A percentile compares a stretch with the other conserved stretches of the same genome.
Evolutionary conservation across 1,284 basidiomycete species (phyloP).

Genomic region (Megacollybia platyphylla): DNA sequence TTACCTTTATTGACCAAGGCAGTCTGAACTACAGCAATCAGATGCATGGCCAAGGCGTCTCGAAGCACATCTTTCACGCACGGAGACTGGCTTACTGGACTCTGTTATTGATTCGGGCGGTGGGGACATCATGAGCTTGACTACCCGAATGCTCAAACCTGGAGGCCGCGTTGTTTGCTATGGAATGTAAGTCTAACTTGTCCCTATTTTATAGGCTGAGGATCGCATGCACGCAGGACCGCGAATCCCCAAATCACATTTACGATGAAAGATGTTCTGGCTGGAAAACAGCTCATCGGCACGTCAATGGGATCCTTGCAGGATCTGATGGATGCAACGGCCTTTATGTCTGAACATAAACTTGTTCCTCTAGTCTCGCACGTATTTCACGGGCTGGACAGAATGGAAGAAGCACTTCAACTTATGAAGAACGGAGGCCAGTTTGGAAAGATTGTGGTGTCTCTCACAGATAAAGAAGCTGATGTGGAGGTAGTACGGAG

Average conservation of each 20-base stretch:
- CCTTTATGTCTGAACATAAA: slow-evolving; percentile 54
- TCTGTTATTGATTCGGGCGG: slow-evolving; percentile 77
- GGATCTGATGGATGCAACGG: slow-evolving; percentile 63
- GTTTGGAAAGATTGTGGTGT: slow-evolving; percentile 69
- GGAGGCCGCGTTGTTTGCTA: slow-evolving; percentile 71
- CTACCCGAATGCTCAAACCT: slow-evolving; percentile 44
- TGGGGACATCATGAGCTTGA: slow-evolving; percentile 57
- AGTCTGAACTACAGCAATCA: neutral
- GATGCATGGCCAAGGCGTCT: too few species aligned
- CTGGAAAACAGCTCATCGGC: slow-evolving; percentile 65
- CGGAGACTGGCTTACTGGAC: slow-evolving; percentile 27
- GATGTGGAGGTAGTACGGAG: too few species aligned
- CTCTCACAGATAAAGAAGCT: neutral
- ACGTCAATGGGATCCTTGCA: slow-evolving; percentile 79
- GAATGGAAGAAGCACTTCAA: slow-evolving; percentile 61
- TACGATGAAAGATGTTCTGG: slow-evolving; percentile 74
- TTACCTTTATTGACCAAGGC: slow-evolving; percentile 1
- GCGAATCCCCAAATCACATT: slow-evolving; percentile 49
- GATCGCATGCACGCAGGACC: slow-evolving; percentile 38
- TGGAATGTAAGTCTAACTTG: slow-evolving; percentile 47
- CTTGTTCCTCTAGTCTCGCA: slow-evolving; percentile 70
- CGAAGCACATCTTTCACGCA: too few species aligned
- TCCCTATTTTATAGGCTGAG: slow-evolving; percentile 5
- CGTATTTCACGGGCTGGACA: slow-evolving; percentile 57
- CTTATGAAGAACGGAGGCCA: slow-evolving; percentile 48